Base-by-base conservation (phyloP, 768 basidiomycete genomes). In the Termitomyces sp. region DNA sequence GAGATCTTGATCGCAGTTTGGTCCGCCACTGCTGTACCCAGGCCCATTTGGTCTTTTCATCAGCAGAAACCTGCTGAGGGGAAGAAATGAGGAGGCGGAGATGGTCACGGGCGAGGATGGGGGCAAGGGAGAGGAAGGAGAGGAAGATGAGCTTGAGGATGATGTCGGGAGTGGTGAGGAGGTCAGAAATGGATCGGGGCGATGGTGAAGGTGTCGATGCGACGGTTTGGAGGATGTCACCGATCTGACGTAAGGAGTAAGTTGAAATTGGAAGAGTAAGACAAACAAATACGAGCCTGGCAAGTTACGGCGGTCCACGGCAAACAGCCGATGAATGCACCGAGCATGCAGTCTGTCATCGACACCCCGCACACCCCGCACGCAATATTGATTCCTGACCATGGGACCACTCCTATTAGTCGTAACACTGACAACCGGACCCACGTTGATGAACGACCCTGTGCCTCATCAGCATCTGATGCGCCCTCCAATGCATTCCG, bases 381-480 rank as follows among this genome's bases (percentile, higher is more conserved):
- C 45, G 95, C 95, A 57, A 98, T 90, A 71, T 98, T 98, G 79
- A 98, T 93, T 58, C 93, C 94, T 57, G 91, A 93, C 95, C 95
- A 98, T 5, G 95, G 95, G 4, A 97, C 93, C 55, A 98, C 85
- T 20, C 95, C 95, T 65, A 96, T 84, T 57, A 96, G 85, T 49
- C 95, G 85, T 61, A 98, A 82, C 57, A 96, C 83, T 3, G 93
- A 88, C 44, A 97, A 76, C 40, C 94, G 85, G 44, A 94, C 87
- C 95, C 95, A 97, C 2, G 86, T 72, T 10, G 80, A 72, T 6
- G 81, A 78, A 56, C 69, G 74, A n/a, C 51, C 51, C 59, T 71
- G 69, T 63, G 77, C 74, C 46, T 70, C 64, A 58, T 77, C 66
- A 56, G 69, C 57, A 65, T 82, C 77, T 5, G 83, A 78, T 60